Evolutionary conservation across 2,329 filamentous ascomycete genomes (phyloP).

Genomic region (Aureobasidium vineae): DNA sequence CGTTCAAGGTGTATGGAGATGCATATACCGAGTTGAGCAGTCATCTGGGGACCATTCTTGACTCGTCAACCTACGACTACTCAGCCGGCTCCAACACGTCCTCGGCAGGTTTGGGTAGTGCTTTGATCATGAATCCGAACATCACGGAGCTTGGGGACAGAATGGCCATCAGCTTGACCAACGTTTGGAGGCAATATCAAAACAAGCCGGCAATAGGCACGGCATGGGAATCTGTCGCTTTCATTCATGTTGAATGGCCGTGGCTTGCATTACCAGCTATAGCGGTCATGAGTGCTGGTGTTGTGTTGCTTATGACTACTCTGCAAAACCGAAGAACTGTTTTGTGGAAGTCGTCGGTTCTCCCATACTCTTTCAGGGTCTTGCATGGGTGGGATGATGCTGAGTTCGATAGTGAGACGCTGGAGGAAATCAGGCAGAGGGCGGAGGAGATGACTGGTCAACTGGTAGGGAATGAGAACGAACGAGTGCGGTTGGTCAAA

Average conservation of each 20-base stretch:
- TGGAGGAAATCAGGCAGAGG: neutral
- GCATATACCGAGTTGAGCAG: neutral
- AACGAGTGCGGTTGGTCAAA: neutral
- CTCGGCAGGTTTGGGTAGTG: neutral
- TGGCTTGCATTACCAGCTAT: neutral
- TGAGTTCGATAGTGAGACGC: conserved; percentile 3
- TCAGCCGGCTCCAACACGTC: neutral
- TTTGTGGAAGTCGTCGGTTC: conserved; percentile 2
- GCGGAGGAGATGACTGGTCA: neutral
- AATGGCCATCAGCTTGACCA: conserved; percentile 10
- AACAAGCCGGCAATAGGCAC: neutral
- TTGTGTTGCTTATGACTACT: neutral
- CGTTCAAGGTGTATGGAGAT: neutral
- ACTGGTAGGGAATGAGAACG: neutral
- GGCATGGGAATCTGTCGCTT: conserved; percentile 9
- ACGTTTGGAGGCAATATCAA: conserved; percentile 5
- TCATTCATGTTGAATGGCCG: conserved; percentile 8
- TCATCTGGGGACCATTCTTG: neutral
- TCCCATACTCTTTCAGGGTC: neutral
- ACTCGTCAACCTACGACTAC: neutral
- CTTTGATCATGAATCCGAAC: neutral
- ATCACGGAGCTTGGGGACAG: conserved; percentile 2
- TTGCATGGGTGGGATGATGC: conserved; percentile 10
- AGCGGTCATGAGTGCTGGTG: neutral
- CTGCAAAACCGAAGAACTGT: neutral